phyloP scores from a whole-genome alignment of 257 asterid species.

The Jacaranda copaia region DNA sequence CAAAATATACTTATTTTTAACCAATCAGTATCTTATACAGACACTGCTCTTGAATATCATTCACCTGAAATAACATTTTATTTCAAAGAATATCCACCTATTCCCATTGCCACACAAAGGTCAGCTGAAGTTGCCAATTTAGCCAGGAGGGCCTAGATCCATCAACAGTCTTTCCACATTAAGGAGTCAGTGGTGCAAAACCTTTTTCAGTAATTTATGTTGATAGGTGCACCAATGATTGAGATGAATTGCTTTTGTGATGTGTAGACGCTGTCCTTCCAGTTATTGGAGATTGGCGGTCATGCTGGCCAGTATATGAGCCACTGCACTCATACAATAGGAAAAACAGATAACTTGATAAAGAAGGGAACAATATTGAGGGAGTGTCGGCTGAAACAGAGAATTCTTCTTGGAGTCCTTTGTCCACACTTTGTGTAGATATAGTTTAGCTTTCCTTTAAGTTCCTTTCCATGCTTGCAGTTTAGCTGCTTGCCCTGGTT shows the following conservation, averaged over 20 bases:
- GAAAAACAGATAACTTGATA: not conserved
- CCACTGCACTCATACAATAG: too few species aligned
- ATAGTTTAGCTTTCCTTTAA: not conserved
- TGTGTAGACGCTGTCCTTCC: too few species aligned
- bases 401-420: slow-evolving; percentile 6
- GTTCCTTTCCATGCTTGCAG: not conserved
- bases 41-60: not conserved
- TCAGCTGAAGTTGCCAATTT: not conserved
- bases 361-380: not conserved
- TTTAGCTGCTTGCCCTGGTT: slow-evolving; percentile 12
- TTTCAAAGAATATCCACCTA: not conserved
- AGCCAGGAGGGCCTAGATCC: not conserved
- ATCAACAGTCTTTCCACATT: not conserved
- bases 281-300: too few species aligned
- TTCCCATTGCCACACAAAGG: not conserved
- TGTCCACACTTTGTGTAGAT: not conserved
- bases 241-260: not conserved
- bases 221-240: not conserved
- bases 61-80: not conserved
- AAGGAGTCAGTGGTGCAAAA: not conserved
- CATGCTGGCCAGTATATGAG: too few species aligned
- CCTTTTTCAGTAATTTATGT: not conserved
- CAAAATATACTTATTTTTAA: not conserved
- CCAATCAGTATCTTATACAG: slow-evolving; percentile 10
- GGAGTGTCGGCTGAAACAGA: not conserved